A percentile compares a stretch with the other conserved stretches of the same genome.
Evolutionary conservation across 768 basidiomycete genomes (phyloP).

Genomic region (Pleurotus citrinopileatus): DNA sequence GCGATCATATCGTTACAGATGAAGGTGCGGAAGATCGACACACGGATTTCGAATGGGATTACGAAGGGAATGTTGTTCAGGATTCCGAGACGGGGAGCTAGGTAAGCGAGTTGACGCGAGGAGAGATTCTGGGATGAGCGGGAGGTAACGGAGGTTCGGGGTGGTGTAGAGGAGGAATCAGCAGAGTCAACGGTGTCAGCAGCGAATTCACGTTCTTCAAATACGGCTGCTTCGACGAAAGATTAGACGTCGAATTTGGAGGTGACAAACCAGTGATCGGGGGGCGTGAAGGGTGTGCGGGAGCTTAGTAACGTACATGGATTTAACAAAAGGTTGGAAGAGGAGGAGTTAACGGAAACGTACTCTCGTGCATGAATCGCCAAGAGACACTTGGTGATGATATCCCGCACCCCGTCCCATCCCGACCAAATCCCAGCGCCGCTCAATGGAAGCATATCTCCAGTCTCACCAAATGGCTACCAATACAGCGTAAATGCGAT

Average conservation of each 20-base stretch:
- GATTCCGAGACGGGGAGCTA: conserved; percentile 85
- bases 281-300: conserved; percentile 75
- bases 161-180: not conserved
- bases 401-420: conserved; percentile 73
- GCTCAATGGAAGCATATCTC: conserved; percentile 18
- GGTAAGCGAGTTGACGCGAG: conserved; percentile 68
- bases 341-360: conserved; percentile 25
- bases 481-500: conserved; percentile 74
- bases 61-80: conserved; percentile 96
- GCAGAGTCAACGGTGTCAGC: conserved; percentile 12
- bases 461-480: conserved; percentile 36
- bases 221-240: conserved; percentile 90
- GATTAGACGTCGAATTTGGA: conserved; percentile 43
- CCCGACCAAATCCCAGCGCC: conserved; percentile 35
- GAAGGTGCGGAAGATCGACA: conserved; percentile 85
- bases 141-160: too few relatives aligned
- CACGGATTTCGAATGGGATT: conserved; percentile 87
- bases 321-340: conserved; percentile 11
- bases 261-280: conserved; percentile 79
- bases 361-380: conserved; percentile 89
- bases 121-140: conserved; percentile 31
- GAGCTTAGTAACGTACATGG: conserved; percentile 63
- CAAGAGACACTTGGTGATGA: conserved; percentile 74
- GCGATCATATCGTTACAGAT: conserved; percentile 57
- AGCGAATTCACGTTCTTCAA: conserved; percentile 60